Evolutionary conservation across 371 early-diverging fungal species (phyloP), one percentile per base, ranked within the genome.

Genomic region (Apophysomyces variabilis): DNA sequence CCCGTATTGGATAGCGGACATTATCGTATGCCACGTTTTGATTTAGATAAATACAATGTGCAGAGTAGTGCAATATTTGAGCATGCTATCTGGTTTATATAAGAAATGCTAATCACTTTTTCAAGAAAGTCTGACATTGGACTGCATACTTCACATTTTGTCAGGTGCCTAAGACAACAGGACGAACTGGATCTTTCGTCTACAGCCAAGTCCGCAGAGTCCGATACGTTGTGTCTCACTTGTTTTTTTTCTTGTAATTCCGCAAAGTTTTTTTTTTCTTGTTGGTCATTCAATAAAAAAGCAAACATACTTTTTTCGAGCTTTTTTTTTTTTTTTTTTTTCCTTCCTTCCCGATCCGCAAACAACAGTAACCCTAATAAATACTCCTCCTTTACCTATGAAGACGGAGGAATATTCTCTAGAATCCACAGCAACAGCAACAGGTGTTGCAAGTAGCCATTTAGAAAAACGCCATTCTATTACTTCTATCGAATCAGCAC

Each of bases 151-250:
- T 26, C 32, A 26, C 32, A 3, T 26, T 26, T 26, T 3, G 32
- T 26, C 32, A 26, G 32, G 32, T 26, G 32, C 32, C 32, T 26
- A 26, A 26, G 32, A 3, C 32, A 26, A 26, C 32, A 26, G 32
- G 21, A 26, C 54, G 18, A 18, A 16, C 21, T 9, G 21, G 7
- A 9, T 21, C 54, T 50, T 8, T 50, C 21, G 18, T 50, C 9
- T 50, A 6, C 9, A 50, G 21, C 16, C 5, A 50, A 50, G 54
- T 50, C 54, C 54, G 54, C 54, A 4, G 18, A 21, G 54, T 50
- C 54, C 54, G 54, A 50, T 50, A 50, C 54, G 54, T 11, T 50
- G 54, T 50, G 54, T 50, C 54, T 50, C 54, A 50, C 54, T 50
- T 18, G 16, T 50, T 50, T 50, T 50, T 50, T 21, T 50, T 47